phyloP scores from a whole-genome alignment of 78 protist species.

The Thecamonas trahens region DNA sequence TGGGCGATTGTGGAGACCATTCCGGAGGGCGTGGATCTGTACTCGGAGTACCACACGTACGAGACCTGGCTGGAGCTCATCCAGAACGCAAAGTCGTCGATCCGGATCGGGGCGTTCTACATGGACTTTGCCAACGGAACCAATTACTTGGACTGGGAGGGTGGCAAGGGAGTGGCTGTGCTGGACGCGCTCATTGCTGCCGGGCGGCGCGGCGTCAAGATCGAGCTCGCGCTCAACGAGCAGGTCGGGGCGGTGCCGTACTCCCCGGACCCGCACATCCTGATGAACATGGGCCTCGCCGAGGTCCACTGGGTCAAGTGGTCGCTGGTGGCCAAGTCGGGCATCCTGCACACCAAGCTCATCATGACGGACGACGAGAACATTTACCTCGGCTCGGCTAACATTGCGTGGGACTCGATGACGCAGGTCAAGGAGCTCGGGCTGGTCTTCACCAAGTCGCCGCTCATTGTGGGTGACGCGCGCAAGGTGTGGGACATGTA shows the following conservation, averaged over 20 bases:
- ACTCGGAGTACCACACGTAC: no score
- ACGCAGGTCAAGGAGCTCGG: constrained; percentile 6
- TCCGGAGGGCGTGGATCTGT: no score
- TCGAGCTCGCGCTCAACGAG: neutral
- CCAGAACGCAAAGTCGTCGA: no score
- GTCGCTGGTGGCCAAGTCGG: neutral
- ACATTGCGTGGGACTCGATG: neutral
- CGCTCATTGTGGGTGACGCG: neutral
- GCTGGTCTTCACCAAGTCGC: neutral
- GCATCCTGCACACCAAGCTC: constrained; percentile 1
- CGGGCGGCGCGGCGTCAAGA: neutral
- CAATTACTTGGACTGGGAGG: no score
- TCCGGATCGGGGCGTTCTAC: no score
- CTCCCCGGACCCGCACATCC: neutral
- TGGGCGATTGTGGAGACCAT: no score
- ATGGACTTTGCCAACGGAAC: no score
- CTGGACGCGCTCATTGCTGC: neutral
- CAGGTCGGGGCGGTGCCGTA: neutral
- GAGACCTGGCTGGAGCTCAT: no score
- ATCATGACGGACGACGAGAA: neutral
- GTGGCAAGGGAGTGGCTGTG: neutral
- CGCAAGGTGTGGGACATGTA: neutral
- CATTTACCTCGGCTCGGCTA: neutral
- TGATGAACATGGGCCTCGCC: neutral
- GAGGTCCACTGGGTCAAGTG: neutral